phyloP scores from a whole-genome alignment of 352 stramenopile species.

The Aphanomyces stellatus region DNA sequence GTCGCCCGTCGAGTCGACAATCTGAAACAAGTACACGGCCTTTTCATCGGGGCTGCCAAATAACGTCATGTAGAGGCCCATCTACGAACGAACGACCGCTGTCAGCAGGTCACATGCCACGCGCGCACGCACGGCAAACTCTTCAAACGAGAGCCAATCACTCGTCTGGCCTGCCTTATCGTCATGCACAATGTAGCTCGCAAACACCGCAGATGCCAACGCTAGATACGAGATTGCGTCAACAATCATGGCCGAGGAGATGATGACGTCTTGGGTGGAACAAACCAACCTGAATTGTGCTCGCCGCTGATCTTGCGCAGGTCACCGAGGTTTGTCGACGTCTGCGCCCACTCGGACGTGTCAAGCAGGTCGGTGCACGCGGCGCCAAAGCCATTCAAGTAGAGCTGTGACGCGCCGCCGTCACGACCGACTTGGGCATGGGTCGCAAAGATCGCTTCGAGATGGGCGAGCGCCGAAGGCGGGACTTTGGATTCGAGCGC shows the following conservation, averaged over 20 bases:
- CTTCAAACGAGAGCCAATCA: slow-evolving; percentile 63
- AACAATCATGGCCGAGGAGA: not conserved
- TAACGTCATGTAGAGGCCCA: slow-evolving; percentile 69
- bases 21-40: slow-evolving; percentile 59
- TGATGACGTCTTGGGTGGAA: too few relatives aligned
- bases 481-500: slow-evolving; percentile 6
- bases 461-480: not conserved
- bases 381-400: slow-evolving; percentile 50
- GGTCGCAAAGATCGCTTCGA: not conserved
- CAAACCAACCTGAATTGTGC: slow-evolving; percentile 21
- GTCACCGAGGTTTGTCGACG: slow-evolving; percentile 28
- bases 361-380: slow-evolving; percentile 49
- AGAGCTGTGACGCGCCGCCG: slow-evolving; percentile 27
- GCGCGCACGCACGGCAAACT: slow-evolving; percentile 45
- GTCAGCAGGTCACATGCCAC: not conserved
- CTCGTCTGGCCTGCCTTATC: slow-evolving; percentile 21
- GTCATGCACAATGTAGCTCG: slow-evolving; percentile 49
- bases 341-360: slow-evolving; percentile 23
- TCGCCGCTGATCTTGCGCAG: slow-evolving; percentile 52
- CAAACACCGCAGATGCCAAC: slow-evolving; percentile 63
- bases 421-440: not conserved
- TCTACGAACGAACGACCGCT: not conserved
- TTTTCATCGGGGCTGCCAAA: slow-evolving; percentile 76
- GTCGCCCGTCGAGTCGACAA: slow-evolving; percentile 54
- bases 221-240: slow-evolving; percentile 11